Conservation (phyloP, 2,329 filamentous ascomycete genomes). For the Chalaropsis ovoidea region DNA sequence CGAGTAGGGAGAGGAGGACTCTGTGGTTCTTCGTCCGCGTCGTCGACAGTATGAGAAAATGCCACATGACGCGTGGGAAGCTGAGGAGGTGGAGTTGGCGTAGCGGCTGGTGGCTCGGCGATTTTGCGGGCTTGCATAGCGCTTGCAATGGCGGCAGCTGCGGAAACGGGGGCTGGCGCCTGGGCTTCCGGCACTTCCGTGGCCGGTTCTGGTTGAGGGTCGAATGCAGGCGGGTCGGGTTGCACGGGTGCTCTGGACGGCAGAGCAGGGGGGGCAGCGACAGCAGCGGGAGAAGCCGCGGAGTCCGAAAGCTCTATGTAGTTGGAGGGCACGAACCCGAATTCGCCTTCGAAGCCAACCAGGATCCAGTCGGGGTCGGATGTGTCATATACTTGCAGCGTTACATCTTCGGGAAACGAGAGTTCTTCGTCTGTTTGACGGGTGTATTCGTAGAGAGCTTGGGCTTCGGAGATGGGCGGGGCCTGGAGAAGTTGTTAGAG, state of each 20-base stretch:
- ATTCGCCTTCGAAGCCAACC: slow-evolving; percentile 73
- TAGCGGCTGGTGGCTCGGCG: slow-evolving; percentile 17
- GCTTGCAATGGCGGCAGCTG: slow-evolving; percentile 46
- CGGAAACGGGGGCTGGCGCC: slow-evolving; percentile 33
- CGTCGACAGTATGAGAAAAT: slow-evolving; percentile 9
- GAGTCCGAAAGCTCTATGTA: slow-evolving; percentile 67
- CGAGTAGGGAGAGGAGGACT: slow-evolving; percentile 35
- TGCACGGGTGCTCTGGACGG: slow-evolving; percentile 36
- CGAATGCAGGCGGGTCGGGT: slow-evolving; percentile 32
- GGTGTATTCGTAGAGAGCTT: slow-evolving; percentile 95
- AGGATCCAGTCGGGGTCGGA: slow-evolving; percentile 95
- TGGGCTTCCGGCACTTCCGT: neutral
- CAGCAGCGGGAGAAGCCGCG: slow-evolving; percentile 32
- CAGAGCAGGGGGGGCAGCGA: slow-evolving; percentile 35
- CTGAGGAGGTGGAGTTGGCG: slow-evolving; percentile 29
- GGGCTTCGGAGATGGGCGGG: slow-evolving; percentile 52
- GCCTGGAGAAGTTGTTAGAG: slow-evolving; percentile 36
- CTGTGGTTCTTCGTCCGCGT: slow-evolving; percentile 28
- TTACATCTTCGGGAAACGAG: slow-evolving; percentile 82
- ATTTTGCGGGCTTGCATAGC: slow-evolving; percentile 43
- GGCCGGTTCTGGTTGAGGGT: slow-evolving; percentile 28
- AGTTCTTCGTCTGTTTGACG: slow-evolving; percentile 96
- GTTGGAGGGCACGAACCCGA: slow-evolving; percentile 89
- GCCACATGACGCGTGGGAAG: slow-evolving; percentile 27
- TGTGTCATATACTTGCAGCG: slow-evolving; percentile 75